These are phyloP conservation scores for Aspergillus ellipticus DNA, from an alignment of 495 filamentous ascomycete species.

Conservation along the genomic window DNA sequence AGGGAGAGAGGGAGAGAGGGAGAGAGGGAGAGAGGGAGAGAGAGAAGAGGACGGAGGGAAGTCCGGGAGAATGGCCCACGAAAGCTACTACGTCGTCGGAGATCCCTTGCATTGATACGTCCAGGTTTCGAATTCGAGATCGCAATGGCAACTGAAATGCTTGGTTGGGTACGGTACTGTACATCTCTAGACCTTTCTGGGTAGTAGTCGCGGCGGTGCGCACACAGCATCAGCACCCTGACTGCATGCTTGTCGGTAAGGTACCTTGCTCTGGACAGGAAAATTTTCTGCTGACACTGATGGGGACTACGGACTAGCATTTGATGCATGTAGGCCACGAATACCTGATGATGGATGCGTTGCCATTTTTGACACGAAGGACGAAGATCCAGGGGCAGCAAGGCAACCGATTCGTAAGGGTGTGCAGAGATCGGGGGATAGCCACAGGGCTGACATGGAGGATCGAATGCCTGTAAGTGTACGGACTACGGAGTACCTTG, in stretches of 20 bases:
- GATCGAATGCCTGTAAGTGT: not conserved
- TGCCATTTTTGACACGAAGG: not conserved
- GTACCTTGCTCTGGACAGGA: not conserved
- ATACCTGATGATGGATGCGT: not conserved
- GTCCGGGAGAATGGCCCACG: not conserved
- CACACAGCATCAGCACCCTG: not conserved
- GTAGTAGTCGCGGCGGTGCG: not conserved
- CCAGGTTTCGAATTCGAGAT: not conserved
- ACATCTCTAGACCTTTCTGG: not conserved
- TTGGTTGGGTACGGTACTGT: not conserved
- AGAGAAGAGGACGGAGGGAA: not conserved
- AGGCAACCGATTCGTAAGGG: conserved; percentile 6
- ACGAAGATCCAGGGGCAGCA: conserved; percentile 7
- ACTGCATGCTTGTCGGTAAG: not conserved
- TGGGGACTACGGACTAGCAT: not conserved
- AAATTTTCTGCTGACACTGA: not conserved
- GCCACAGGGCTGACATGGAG: not conserved
- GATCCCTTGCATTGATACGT: conserved; percentile 5
- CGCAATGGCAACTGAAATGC: not conserved
- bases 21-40: not conserved
- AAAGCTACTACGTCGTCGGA: not conserved
- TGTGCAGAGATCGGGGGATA: not conserved
- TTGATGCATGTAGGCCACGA: not conserved
- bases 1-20: not conserved
- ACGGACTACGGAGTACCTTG: too few relatives aligned